phyloP scores from a whole-genome alignment of 2,329 filamentous ascomycete species.

The Dactylellina leptospora region DNA sequence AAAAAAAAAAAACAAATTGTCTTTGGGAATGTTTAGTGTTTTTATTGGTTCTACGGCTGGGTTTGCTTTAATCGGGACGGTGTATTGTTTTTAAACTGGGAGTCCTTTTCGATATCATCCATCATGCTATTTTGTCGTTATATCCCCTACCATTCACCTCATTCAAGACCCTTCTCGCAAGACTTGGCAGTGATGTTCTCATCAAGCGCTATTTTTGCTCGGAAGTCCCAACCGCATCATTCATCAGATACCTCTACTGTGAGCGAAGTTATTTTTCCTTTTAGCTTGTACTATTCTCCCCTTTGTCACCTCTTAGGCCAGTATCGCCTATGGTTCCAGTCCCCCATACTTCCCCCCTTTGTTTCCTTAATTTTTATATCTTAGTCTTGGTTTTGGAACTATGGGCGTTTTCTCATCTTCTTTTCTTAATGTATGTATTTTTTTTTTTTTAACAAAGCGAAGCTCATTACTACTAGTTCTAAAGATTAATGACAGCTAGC shows the following conservation, averaged over 20 bases:
- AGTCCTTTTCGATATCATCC: constrained; percentile 20
- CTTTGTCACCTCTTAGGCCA: neutral
- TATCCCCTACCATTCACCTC: neutral
- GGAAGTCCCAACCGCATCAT: no score
- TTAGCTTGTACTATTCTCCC: neutral
- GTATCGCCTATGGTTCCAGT: constrained; percentile 2
- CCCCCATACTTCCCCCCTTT: neutral
- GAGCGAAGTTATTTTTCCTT: constrained; percentile 12
- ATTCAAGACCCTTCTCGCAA: neutral
- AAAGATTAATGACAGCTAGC: constrained; percentile 42
- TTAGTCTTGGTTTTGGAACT: constrained; percentile 2
- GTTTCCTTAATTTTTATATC: constrained; percentile 10
- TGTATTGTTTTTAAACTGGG: constrained; percentile 37
- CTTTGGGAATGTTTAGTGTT: neutral
- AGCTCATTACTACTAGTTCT: constrained; percentile 9
- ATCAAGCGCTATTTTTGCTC: no score
- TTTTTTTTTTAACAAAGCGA: constrained; percentile 11
- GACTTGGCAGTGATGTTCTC: neutral
- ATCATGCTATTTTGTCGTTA: constrained; percentile 18
- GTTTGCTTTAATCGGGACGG: constrained; percentile 36
- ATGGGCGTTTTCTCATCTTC: constrained; percentile 14
- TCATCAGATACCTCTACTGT: constrained; percentile 13
- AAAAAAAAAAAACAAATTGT: constrained; percentile 21
- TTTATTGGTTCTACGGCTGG: constrained; percentile 26
- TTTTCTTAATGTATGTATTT: constrained; percentile 28